Evolutionary conservation across 1,139 yeast genomes (phyloP).

Genomic region (Hansenula lynferdii): DNA sequence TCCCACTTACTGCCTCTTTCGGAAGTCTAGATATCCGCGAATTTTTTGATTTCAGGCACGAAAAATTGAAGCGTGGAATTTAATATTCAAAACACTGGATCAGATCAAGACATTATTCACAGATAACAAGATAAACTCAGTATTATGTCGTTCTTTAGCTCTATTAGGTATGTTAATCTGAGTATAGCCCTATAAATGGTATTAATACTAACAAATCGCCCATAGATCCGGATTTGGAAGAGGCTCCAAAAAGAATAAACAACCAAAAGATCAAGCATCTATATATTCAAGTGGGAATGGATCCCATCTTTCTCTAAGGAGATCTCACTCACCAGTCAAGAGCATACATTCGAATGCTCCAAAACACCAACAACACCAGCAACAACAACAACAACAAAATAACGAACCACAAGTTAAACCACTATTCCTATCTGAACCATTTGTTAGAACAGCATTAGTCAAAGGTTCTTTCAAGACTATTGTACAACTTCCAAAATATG

Average conservation of each 20-base stretch:
- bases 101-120: no score
- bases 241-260: constrained; percentile 33
- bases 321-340: constrained; percentile 29
- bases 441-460: constrained; percentile 88
- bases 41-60: no score
- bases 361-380: constrained; percentile 2
- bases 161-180: constrained; percentile 3
- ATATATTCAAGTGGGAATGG: constrained; percentile 27
- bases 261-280: constrained; percentile 23
- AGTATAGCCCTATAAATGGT: background rate
- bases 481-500: constrained; percentile 92
- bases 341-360: constrained; percentile 11
- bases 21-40: no score
- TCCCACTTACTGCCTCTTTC: no score
- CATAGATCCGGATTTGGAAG: constrained; percentile 32
- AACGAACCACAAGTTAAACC: constrained; percentile 35
- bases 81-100: no score
- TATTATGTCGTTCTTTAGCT: constrained; percentile 3
- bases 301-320: constrained; percentile 32
- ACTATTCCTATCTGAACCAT: constrained; percentile 85
- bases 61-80: no score
- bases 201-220: background rate
- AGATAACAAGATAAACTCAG: no score
- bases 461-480: constrained; percentile 97
- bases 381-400: constrained; percentile 11